Base-by-base conservation (phyloP, 208 protist genomes). In the Angomonas ambiguus region DNA sequence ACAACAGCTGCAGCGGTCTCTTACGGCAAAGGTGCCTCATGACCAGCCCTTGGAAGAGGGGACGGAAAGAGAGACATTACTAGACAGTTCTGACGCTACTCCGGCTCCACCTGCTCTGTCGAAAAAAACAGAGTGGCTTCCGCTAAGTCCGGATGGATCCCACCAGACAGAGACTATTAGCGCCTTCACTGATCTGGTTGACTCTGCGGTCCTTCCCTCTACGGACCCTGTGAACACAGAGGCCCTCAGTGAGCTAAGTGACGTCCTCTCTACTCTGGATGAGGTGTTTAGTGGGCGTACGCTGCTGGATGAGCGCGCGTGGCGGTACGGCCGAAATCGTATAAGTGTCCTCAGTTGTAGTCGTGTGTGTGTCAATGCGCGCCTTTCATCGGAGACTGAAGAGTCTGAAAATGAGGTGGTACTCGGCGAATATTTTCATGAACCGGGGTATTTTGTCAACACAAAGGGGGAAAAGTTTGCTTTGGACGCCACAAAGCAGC, bases 281-380 rank as follows among this genome's bases (percentile, higher is more conserved):
- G 56, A 71, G 20, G 60, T 65, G 6, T 80, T 77, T 56, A 62
- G 61, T 28, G 63, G 64, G 16, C 78, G 78, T 22, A 84, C 71
- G 2, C 16, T 74, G 0, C 16, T 72, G 1, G 70, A 74, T 51
- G 59, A 48, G 6, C 63, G 66, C 4, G 61, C 78, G n/a, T 84
- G 78, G 74, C 64, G 69, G 11, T 78, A 80, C 64, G 78, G 74
- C 1, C 57, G 78, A 38, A 84, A 84, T 60, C 74, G 71, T 20
- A 58, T 79, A 20, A 35, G 64, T 22, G 67, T 80, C 13, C 63
- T 67, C 1, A 61, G 55, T 32, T 61, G 27, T 4, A 38, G 27
- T 32, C n/a, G n/a, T n/a, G n/a, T n/a, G n/a, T n/a, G n/a, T n/a
- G n/a, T n/a, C n/a, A n/a, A n/a, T n/a, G n/a, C n/a, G n/a, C n/a